Percentiles rank a stretch among this genome's conserved stretches.
phyloP scores from a whole-genome alignment of 2,329 filamentous ascomycete genomes.

The Colletotrichum horii region DNA sequence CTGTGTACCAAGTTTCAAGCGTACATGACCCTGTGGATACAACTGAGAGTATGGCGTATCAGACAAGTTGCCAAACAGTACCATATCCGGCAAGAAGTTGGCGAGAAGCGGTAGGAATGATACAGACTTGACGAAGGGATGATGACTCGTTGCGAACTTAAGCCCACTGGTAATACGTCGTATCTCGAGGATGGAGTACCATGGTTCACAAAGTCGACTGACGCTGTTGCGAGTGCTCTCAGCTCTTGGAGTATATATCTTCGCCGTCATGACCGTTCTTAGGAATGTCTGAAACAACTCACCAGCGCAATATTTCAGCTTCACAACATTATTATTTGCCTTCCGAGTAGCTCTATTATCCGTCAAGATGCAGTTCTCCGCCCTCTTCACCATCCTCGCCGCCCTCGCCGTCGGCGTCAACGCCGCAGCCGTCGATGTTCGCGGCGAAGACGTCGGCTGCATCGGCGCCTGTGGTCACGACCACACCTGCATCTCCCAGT shows the following conservation, averaged over 20 bases:
- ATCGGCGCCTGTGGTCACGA: not conserved
- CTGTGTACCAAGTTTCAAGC: not conserved
- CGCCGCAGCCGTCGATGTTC: not conserved
- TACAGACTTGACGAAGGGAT: not conserved
- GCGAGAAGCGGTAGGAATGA: not conserved
- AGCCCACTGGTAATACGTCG: not conserved
- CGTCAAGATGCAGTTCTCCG: not conserved
- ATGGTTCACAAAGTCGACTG: not conserved
- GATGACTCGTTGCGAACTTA: not conserved
- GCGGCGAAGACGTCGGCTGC: not conserved
- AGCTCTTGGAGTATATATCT: not conserved
- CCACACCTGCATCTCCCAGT: not conserved
- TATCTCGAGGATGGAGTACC: not conserved
- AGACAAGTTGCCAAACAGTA: not conserved
- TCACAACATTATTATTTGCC: not conserved
- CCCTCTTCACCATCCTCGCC: not conserved
- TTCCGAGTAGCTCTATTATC: not conserved
- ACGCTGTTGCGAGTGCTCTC: not conserved
- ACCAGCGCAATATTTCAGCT: not conserved
- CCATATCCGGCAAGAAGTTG: not conserved
- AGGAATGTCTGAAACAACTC: not conserved
- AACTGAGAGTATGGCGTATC: not conserved
- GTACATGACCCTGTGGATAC: not conserved
- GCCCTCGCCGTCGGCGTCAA: not conserved
- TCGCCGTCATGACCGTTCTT: not conserved